Percentiles rank a stretch among this genome's conserved stretches.
These are phyloP conservation scores for Zanthoxylum bungeanum DNA, from an alignment of 345 rosid genomes.

Conservation along the genomic window DNA sequence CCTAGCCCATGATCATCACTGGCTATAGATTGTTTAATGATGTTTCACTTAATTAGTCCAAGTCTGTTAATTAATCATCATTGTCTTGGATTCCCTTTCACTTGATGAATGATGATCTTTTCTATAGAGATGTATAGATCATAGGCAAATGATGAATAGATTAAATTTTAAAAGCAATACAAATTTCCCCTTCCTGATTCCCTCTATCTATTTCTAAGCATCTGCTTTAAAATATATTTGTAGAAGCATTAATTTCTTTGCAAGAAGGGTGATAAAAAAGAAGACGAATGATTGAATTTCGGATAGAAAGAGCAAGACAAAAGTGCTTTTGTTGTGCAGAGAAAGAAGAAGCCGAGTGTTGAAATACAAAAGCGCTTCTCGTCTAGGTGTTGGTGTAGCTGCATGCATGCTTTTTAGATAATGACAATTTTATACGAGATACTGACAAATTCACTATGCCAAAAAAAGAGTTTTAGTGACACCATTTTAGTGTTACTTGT, in stretches of 20 bases:
- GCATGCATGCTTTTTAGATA: conserved; percentile 10
- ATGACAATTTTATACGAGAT: background rate
- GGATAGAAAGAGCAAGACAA: conserved; percentile 4
- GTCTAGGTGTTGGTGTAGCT: conserved; percentile 1
- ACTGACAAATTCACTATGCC: too few relatives aligned
- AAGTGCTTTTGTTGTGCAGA: background rate
- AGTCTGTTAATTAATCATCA: background rate
- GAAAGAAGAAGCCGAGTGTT: conserved; percentile 15
- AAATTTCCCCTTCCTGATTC: conserved; percentile 12
- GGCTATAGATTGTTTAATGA: conserved; percentile 17
- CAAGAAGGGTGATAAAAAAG: background rate
- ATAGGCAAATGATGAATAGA: conserved; percentile 20
- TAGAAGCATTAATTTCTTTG: background rate
- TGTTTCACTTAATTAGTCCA: background rate
- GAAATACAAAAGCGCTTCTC: conserved; percentile 2
- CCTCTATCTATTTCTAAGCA: background rate
- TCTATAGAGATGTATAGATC: conserved; percentile 30
- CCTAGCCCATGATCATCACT: conserved; percentile 8
- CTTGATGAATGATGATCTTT: too few relatives aligned
- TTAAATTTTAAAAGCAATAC: conserved; percentile 18
- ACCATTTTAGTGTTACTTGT: too few relatives aligned
- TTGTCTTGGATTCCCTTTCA: conserved; percentile 10
- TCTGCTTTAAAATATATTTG: too few relatives aligned
- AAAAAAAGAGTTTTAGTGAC: too few relatives aligned
- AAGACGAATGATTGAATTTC: background rate